phyloP scores from a whole-genome alignment of 257 asterid genomes.

The Nicotiana obtusifolia region DNA sequence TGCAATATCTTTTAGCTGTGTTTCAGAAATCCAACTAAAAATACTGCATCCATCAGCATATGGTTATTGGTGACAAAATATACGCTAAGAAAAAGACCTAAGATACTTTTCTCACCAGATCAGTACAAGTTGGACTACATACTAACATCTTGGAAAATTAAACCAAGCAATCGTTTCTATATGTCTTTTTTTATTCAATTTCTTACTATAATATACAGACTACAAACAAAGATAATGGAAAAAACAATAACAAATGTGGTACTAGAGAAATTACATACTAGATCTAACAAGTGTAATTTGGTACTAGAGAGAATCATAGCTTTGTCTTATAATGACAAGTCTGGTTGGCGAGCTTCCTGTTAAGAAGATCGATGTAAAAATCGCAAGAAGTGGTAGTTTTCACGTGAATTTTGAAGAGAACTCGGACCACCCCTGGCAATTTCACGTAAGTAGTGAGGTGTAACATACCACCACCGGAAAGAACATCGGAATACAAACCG shows the following conservation, averaged over 20 bases:
- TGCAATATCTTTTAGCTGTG: slow-evolving; percentile 26
- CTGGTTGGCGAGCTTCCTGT: slow-evolving; percentile 35
- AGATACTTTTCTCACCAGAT: not conserved
- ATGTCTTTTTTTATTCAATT: too few relatives aligned
- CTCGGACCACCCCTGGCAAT: slow-evolving; percentile 50
- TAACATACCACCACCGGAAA: slow-evolving; percentile 49
- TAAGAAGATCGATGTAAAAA: slow-evolving; percentile 27
- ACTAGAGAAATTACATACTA: not conserved
- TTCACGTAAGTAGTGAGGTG: slow-evolving; percentile 50
- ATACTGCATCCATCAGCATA: slow-evolving; percentile 36
- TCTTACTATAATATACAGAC: too few relatives aligned
- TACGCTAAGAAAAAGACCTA: not conserved
- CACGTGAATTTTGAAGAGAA: slow-evolving; percentile 46
- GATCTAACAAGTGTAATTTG: not conserved
- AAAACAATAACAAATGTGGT: not conserved
- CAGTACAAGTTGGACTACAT: not conserved
- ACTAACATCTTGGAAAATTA: not conserved
- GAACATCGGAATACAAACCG: slow-evolving; percentile 37
- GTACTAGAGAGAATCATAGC: slow-evolving; percentile 22
- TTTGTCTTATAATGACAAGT: slow-evolving; percentile 60
- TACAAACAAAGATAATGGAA: not conserved
- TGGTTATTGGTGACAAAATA: slow-evolving; percentile 11
- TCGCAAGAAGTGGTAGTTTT: slow-evolving; percentile 53
- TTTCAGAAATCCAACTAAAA: slow-evolving; percentile 47
- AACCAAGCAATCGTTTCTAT: not conserved